phyloP scores from a whole-genome alignment of 2,329 filamentous ascomycete species.

The Sclerotinia spermophila region DNA sequence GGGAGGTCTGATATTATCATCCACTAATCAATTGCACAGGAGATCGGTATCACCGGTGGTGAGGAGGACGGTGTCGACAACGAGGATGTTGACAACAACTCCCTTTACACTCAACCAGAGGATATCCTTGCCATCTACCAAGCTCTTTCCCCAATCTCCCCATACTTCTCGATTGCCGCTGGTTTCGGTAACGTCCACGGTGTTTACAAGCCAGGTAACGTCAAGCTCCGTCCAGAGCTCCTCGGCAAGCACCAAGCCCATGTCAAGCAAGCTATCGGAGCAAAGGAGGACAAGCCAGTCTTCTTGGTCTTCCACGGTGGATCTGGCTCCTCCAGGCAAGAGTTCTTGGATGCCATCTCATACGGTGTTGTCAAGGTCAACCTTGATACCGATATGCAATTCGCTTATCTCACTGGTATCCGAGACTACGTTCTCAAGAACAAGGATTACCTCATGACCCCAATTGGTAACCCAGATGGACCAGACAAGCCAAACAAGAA shows the following conservation, averaged over 20 bases:
- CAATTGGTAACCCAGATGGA: slow-evolving; percentile 93
- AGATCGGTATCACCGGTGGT: slow-evolving; percentile 92
- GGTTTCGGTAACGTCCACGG: slow-evolving; percentile 99
- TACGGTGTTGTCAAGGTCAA: slow-evolving; percentile 99
- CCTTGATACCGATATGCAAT: slow-evolving; percentile 97
- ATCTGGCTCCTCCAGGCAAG: slow-evolving; percentile 83
- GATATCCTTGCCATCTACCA: slow-evolving; percentile 92
- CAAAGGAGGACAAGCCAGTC: slow-evolving; percentile 81
- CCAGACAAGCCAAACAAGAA: slow-evolving; percentile 99
- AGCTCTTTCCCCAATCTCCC: slow-evolving; percentile 77
- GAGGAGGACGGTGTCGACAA: slow-evolving; percentile 99
- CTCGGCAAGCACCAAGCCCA: slow-evolving; percentile 94
- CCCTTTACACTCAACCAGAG: slow-evolving; percentile 96
- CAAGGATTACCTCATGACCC: slow-evolving; percentile 85
- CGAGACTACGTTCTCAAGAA: slow-evolving; percentile 92
- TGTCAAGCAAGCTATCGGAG: slow-evolving; percentile 74
- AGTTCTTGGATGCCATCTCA: slow-evolving; percentile 83
- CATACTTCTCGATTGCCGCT: slow-evolving; percentile 97
- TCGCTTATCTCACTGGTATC: slow-evolving; percentile 86
- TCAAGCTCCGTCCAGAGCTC: slow-evolving; percentile 93
- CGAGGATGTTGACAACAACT: slow-evolving; percentile 94
- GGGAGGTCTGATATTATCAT: slow-evolving; percentile 1
- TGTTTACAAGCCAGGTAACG: slow-evolving; percentile 97
- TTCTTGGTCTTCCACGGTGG: slow-evolving; percentile 99
- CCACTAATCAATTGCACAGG: slow-evolving; percentile 40